These are phyloP conservation scores for Leccinum subfulvum DNA, from an alignment of 1,284 basidiomycete species.

Conservation along the genomic window DNA sequence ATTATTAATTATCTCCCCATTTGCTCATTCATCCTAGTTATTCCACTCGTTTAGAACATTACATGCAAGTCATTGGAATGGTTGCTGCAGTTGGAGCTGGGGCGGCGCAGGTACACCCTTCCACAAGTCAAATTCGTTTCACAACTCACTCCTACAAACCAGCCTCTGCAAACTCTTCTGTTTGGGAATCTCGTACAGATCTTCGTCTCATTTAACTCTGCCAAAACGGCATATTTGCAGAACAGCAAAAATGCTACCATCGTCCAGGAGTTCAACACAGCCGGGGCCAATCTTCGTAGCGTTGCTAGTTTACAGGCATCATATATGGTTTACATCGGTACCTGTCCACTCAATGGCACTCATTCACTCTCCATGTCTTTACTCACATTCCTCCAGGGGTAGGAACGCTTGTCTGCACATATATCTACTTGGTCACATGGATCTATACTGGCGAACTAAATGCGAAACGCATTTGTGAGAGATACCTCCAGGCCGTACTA, in stretches of 20 bases:
- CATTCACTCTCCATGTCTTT: neutral
- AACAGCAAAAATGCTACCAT: constrained; percentile 22
- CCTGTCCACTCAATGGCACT: constrained; percentile 26
- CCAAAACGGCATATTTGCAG: constrained; percentile 23
- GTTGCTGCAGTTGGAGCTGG: constrained; percentile 69
- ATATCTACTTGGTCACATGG: constrained; percentile 83
- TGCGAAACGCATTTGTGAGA: constrained; percentile 80
- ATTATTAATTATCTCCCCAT: neutral
- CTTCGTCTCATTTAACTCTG: constrained; percentile 64
- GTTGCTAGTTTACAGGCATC: constrained; percentile 56
- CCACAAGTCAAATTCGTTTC: neutral
- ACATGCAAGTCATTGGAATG: constrained; percentile 65
- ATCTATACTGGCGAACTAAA: constrained; percentile 88
- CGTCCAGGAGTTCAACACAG: constrained; percentile 34
- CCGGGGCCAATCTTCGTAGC: constrained; percentile 52
- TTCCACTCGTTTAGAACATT: constrained; percentile 58
- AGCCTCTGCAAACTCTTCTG: constrained; percentile 82
- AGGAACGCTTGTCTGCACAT: constrained; percentile 67
- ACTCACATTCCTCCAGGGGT: constrained; percentile 43
- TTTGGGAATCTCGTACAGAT: constrained; percentile 78
- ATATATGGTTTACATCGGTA: constrained; percentile 71
- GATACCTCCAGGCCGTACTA: constrained; percentile 73
- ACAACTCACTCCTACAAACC: constrained; percentile 10
- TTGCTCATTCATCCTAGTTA: constrained; percentile 20
- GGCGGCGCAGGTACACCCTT: constrained; percentile 60